Evolutionary conservation across 1,284 basidiomycete genomes (phyloP), one percentile per base, ranked within the genome.

Genomic region (Rhodotorula sp.): DNA sequence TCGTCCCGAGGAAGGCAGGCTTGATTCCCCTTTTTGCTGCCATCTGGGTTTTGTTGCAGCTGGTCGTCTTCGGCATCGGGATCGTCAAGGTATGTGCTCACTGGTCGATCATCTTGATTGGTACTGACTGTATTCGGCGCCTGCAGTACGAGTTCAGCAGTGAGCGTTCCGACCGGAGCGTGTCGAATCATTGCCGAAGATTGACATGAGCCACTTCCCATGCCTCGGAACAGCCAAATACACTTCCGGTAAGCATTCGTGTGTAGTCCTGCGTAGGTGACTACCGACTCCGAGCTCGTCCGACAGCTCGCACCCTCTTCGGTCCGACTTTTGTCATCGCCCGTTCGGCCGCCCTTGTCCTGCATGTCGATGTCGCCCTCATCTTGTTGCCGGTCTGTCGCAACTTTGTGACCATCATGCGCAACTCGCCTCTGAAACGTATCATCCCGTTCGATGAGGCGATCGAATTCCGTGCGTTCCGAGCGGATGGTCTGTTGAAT

Each of bases 341-440:
- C 58, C 87, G 91, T 80, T 82, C 88, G 6, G 89, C 92, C 56
- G 93, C 93, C 7, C 87, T 94, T 57, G 87, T 92, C 58, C 85
- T 95, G 24, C 91, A 95, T 77, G 85, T 94, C 77, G 90, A 95
- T 81, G 87, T 91, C 66, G 87, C 91, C 70, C 90, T 94, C 83
- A 93, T 95, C 81, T 87, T 95, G 62, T 85, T 95, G 42, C 93
- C 93, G 45, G 87, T 95, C 79, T 95, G 93, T 84, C 87, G 93
- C 70, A 93, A 91, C 82, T 91, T 95, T 81, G 87, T 95, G 79
- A 93, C 91, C 18, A 77, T 93, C 53, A 84, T 94, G 56, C 88
- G 93, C 46, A 86, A 88, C 60, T 91, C 91, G 0, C 86, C 91
- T 3, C 83, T 95, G 64, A 91, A 91, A 82, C 84, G 87, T 75